Conservation (phyloP, 164 flowering plant species). For the Macadamia integrifolia region DNA sequence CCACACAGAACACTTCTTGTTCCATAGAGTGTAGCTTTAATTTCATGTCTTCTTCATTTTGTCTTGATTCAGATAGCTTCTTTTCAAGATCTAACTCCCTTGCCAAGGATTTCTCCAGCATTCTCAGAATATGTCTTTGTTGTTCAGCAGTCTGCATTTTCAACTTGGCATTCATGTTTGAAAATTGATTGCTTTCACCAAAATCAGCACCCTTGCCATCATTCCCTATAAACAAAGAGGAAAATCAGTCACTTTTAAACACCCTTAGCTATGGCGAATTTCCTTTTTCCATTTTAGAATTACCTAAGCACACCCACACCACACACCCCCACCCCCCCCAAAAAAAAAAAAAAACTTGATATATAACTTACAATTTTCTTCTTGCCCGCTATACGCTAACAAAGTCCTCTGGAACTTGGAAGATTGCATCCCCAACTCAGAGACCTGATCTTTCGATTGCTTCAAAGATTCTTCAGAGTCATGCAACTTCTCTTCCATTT, state of each 20-base stretch:
- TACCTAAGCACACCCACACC: too few species aligned
- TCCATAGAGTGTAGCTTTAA: conserved; percentile 36
- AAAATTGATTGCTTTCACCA: conserved; percentile 28
- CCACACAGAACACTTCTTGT: conserved; percentile 41
- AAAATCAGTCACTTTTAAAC: conserved; percentile 10
- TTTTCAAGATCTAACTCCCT: conserved; percentile 84
- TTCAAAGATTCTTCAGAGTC: conserved; percentile 62
- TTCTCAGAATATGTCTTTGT: conserved; percentile 60
- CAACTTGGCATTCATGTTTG: conserved; percentile 28
- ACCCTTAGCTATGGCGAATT: neutral
- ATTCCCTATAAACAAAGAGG: conserved; percentile 38
- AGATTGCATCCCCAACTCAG: conserved; percentile 54
- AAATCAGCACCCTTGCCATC: conserved; percentile 17
- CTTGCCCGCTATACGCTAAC: conserved; percentile 24
- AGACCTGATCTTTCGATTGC: conserved; percentile 51
- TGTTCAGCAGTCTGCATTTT: conserved; percentile 64
- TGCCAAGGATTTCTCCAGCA: conserved; percentile 89
- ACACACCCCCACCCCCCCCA: too few species aligned
- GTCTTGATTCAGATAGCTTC: conserved; percentile 50
- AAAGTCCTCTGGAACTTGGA: conserved; percentile 43
- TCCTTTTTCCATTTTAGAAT: too few species aligned
- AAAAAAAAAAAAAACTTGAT: neutral
- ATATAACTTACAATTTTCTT: conserved; percentile 41
- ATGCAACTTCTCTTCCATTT: conserved; percentile 45
- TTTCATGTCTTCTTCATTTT: conserved; percentile 53